Conservation (phyloP, 768 basidiomycete genomes). For the Mycena vitilis region DNA sequence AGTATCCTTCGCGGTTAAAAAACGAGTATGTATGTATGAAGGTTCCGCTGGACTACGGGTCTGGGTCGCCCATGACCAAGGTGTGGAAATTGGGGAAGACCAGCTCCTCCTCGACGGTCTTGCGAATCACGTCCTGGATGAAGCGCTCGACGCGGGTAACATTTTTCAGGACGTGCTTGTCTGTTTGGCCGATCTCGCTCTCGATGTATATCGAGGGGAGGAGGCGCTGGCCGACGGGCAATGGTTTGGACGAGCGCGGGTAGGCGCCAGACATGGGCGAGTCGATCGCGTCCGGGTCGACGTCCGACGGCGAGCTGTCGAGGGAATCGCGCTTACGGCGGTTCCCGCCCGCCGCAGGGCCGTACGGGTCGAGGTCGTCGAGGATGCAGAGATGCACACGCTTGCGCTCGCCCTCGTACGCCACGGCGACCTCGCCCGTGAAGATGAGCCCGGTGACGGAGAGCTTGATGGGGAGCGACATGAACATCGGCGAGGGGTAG, state of each 20-base stretch:
- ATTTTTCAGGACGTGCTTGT: conserved; percentile 96
- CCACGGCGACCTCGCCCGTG: conserved; percentile 87
- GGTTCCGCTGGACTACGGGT: no score
- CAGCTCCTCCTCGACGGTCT: conserved; percentile 94
- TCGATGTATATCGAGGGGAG: conserved; percentile 92
- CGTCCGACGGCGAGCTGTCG: conserved; percentile 68
- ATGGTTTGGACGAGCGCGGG: conserved; percentile 67
- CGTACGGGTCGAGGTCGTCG: conserved; percentile 89
- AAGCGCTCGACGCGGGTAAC: conserved; percentile 95
- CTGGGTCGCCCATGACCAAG: conserved; percentile 61
- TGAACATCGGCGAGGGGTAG: conserved; percentile 95
- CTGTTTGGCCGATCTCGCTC: conserved; percentile 95
- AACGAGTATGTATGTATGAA: not conserved
- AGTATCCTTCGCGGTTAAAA: not conserved
- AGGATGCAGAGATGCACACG: conserved; percentile 90
- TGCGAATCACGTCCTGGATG: conserved; percentile 95
- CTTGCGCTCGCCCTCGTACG: conserved; percentile 86
- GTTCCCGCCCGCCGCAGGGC: conserved; percentile 65
- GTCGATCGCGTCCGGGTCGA: conserved; percentile 56
- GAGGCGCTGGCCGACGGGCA: conserved; percentile 85
- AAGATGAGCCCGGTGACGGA: conserved; percentile 92
- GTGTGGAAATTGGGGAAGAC: conserved; percentile 98
- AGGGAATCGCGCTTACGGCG: conserved; percentile 62
- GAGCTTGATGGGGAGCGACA: conserved; percentile 95
- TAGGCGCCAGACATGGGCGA: conserved; percentile 47